Evolutionary conservation across 2,329 filamentous ascomycete species (phyloP).

Genomic region (Nemania sp.): DNA sequence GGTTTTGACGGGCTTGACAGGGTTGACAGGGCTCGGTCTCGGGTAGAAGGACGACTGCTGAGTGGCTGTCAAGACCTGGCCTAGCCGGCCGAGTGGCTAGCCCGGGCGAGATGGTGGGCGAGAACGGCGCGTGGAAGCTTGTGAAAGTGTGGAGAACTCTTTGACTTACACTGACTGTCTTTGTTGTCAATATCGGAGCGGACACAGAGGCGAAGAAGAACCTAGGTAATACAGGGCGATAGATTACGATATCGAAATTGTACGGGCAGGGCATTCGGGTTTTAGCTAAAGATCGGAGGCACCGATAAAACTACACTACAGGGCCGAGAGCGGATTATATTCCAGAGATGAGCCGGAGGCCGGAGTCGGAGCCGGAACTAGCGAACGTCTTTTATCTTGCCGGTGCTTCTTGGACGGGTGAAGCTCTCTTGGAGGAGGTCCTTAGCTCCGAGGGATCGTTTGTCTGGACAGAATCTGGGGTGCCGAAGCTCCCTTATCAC

Average conservation of each 20-base stretch:
- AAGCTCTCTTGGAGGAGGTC: conserved; percentile 4
- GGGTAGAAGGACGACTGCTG: conserved; percentile 38
- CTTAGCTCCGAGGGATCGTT: too few relatives aligned
- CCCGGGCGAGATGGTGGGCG: conserved; percentile 12
- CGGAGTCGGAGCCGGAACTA: conserved; percentile 1
- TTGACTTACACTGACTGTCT: neutral
- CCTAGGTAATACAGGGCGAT: too few relatives aligned
- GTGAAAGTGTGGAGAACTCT: conserved; percentile 40
- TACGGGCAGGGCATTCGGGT: too few relatives aligned
- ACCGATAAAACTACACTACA: neutral
- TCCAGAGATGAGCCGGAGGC: too few relatives aligned
- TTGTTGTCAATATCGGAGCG: too few relatives aligned
- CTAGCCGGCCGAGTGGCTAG: conserved; percentile 31
- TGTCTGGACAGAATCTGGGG: conserved; percentile 8
- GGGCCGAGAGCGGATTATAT: neutral
- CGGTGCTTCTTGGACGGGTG: neutral
- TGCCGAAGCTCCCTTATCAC: conserved; percentile 18
- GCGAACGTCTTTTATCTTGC: neutral
- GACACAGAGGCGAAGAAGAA: too few relatives aligned
- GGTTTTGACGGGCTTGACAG: conserved; percentile 12
- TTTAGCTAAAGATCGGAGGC: too few relatives aligned
- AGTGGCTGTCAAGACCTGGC: conserved; percentile 31
- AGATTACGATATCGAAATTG: too few relatives aligned
- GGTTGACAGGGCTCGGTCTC: conserved; percentile 24
- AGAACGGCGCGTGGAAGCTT: conserved; percentile 28